Base-by-base conservation (phyloP, 2,329 filamentous ascomycete genomes). In the Penicillium occitanis region DNA sequence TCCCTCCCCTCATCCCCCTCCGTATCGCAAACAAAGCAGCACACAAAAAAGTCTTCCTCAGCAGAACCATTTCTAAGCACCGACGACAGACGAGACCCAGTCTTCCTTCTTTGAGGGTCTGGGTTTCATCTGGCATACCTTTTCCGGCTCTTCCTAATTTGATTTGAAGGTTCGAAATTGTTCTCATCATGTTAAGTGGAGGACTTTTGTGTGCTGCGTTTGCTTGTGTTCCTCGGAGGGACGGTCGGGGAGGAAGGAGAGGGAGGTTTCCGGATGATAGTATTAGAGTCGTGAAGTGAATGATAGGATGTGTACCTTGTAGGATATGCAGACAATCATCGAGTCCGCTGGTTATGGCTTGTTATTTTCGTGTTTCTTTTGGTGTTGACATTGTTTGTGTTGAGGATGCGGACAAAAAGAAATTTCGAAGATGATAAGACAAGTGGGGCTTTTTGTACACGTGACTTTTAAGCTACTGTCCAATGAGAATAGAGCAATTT, bases 111-210 rank as follows among this genome's bases (percentile, higher is more conserved):
- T 64, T 66, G 58, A 63, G 67, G 4, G 59, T 10, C 14, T 19
- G 10, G 33, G 63, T 55, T 71, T 68, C 19, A 55, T 44, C 25
- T 75, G 79, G 64, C 79, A 81, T 80, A 76, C 79, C 79, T 81
- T 72, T 80, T 81, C 78, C 79, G 79, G 79, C 79, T 81, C 79
- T 81, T 81, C 79, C 79, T 81, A 81, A 64, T 61, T 77, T 77
- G 73, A 70, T 75, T 73, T 37, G 73, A 62, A 71, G 73, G 79
- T 78, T 80, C 80, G 72, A 72, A 72, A 74, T 73, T 67, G 69
- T 73, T 77, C 75, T 81, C 79, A 81, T 81, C 79, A 81, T 80
- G 53, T 53, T 5, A 63, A 58, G 44, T 44, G 33, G 42, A 58
- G 40, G 42, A 30, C 22, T 19, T 44, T 17, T 42, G 48, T 63